Percentiles rank a stretch among this genome's conserved stretches.
Conservation (phyloP, 768 basidiomycete species). For the Boletus pseudopeckii region DNA sequence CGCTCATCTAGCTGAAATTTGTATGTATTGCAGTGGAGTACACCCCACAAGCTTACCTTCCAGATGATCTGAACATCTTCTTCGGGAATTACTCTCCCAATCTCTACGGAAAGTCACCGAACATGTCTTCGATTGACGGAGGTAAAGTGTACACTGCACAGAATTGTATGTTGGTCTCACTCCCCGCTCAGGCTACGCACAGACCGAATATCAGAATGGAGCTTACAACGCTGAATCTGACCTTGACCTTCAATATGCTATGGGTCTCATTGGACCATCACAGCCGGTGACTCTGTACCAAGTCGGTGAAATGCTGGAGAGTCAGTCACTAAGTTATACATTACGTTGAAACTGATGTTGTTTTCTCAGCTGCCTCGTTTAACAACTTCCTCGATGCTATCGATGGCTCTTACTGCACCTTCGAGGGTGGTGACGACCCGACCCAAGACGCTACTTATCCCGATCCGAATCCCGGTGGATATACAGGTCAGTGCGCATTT, state of each 20-base stretch:
- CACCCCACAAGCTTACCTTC: slow-evolving; percentile 31
- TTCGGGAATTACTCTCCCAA: slow-evolving; percentile 25
- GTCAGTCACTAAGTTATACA: not conserved
- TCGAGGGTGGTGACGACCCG: slow-evolving; percentile 35
- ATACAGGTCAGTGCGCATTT: slow-evolving; percentile 9
- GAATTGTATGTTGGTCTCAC: not conserved
- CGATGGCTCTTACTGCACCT: slow-evolving; percentile 34
- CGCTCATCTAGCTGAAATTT: not conserved
- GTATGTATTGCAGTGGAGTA: slow-evolving; percentile 26
- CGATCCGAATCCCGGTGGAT: slow-evolving; percentile 22
- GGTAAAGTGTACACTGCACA: slow-evolving; percentile 9
- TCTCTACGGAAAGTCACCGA: slow-evolving; percentile 24
- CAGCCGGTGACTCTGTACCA: slow-evolving; percentile 32
- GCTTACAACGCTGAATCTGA: slow-evolving; percentile 32
- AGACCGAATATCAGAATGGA: slow-evolving; percentile 28
- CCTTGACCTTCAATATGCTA: slow-evolving; percentile 32
- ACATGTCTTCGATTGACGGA: slow-evolving; percentile 32
- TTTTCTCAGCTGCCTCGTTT: slow-evolving; percentile 25
- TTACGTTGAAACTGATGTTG: not conserved
- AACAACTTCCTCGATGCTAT: slow-evolving; percentile 37
- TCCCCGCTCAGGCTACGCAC: slow-evolving; percentile 20
- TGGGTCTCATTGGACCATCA: slow-evolving; percentile 24
- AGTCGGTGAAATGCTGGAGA: slow-evolving; percentile 18
- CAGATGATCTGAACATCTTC: slow-evolving; percentile 30
- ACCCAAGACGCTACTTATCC: slow-evolving; percentile 25